Conservation (phyloP, 2,329 filamentous ascomycete species). For the Proliferodiscus dingleyae region DNA sequence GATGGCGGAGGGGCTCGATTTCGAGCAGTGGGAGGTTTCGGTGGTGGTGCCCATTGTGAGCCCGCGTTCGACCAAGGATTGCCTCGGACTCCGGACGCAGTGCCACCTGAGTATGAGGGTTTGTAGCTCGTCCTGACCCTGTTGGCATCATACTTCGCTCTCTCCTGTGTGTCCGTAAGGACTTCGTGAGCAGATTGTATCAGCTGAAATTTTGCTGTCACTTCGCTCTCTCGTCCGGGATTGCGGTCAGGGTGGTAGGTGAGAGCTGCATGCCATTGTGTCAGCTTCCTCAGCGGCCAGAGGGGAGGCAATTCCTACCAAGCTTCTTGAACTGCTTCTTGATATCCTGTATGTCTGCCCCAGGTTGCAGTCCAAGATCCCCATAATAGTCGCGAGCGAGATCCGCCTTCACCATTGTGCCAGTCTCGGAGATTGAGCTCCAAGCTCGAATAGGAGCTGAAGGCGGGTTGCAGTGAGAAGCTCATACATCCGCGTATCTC, state of each 20-base stretch:
- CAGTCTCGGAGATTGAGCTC: not conserved
- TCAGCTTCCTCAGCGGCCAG: not conserved
- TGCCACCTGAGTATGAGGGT: slow-evolving; percentile 14
- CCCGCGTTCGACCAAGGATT: slow-evolving; percentile 31
- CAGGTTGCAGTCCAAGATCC: slow-evolving; percentile 56
- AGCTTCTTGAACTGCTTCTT: slow-evolving; percentile 67
- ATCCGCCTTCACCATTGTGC: slow-evolving; percentile 32
- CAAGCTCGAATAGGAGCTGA: not conserved
- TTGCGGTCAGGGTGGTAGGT: slow-evolving; percentile 69
- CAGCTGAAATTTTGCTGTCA: slow-evolving; percentile 62
- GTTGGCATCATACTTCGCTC: slow-evolving; percentile 30
- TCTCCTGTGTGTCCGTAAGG: slow-evolving; percentile 39
- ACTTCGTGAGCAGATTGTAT: slow-evolving; percentile 69
- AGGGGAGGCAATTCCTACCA: slow-evolving; percentile 39
- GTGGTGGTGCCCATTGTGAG: slow-evolving; percentile 28
- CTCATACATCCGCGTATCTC: not conserved
- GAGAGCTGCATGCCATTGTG: slow-evolving; percentile 42
- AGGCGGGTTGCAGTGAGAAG: not conserved
- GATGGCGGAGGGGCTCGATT: slow-evolving; percentile 24
- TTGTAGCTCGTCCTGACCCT: slow-evolving; percentile 17
- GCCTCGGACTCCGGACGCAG: slow-evolving; percentile 23
- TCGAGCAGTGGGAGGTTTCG: slow-evolving; percentile 27
- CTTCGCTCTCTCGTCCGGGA: slow-evolving; percentile 61
- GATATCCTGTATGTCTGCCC: slow-evolving; percentile 58
- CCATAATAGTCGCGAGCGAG: slow-evolving; percentile 57